Evolutionary conservation across 495 filamentous ascomycete species (phyloP).

Genomic region (Penicillium taxi): DNA sequence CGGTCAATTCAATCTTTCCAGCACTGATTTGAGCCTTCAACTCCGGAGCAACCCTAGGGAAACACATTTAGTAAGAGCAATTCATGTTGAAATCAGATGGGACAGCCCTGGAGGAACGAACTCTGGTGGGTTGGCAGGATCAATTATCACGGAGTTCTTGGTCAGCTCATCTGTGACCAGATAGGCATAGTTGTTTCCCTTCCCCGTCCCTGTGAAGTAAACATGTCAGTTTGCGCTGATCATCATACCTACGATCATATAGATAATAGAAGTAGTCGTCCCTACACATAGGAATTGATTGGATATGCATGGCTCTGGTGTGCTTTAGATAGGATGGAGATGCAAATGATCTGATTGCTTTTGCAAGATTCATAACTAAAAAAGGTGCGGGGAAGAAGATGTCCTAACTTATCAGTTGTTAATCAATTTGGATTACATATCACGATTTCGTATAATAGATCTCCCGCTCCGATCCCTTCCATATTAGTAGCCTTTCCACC

Average conservation of each 20-base stretch:
- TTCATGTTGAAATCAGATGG: slow-evolving; percentile 1
- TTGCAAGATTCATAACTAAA: slow-evolving; percentile 27
- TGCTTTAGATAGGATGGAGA: slow-evolving; percentile 8
- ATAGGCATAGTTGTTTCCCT: slow-evolving; percentile 92
- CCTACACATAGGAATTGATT: slow-evolving; percentile 98
- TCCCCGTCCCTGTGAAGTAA: slow-evolving; percentile 67
- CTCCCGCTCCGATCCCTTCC: too few species aligned
- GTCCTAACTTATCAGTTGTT: neutral
- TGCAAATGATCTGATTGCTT: slow-evolving; percentile 10
- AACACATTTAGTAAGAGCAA: neutral
- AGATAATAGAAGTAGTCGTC: slow-evolving; percentile 14
- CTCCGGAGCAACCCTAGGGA: slow-evolving; percentile 66
- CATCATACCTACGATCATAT: slow-evolving; percentile 1
- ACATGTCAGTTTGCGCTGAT: slow-evolving; percentile 1
- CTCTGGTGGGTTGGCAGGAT: slow-evolving; percentile 90
- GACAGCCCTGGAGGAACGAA: too few species aligned
- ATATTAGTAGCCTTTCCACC: too few species aligned
- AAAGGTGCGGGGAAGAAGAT: slow-evolving; percentile 14
- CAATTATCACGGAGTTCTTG: slow-evolving; percentile 89
- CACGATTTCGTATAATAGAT: too few species aligned
- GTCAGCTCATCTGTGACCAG: slow-evolving; percentile 86
- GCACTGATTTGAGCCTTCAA: slow-evolving; percentile 62
- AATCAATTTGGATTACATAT: slow-evolving; percentile 11
- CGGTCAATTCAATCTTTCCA: slow-evolving; percentile 71
- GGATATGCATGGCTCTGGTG: slow-evolving; percentile 73